Base-by-base conservation (phyloP, 495 filamentous ascomycete species). In the Neurospora hispaniola region DNA sequence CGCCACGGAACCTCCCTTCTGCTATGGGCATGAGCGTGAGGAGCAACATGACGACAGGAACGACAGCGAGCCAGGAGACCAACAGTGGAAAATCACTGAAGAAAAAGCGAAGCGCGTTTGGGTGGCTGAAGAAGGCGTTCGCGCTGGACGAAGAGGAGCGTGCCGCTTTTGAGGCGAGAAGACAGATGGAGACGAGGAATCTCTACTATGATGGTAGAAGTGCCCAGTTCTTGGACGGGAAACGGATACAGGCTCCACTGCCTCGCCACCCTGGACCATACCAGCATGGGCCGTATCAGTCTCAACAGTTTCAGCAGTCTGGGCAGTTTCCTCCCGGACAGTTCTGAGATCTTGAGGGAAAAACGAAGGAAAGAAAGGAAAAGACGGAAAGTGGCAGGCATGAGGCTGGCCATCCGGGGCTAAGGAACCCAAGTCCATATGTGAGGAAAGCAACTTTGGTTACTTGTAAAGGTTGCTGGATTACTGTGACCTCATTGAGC, bases 91-190 rank as follows among this genome's bases (percentile, higher is more conserved):
- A 81, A 74, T 80, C 81, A 44, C 68, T 87, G 40, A 88, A 88
- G 76, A 88, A 88, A 82, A 88, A 88, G 80, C 80, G 85, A 38
- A 88, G 87, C 77, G 86, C 85, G 9, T 88, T 88, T 71, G 86
- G 86, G 18, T 88, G 87, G 87, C 77, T 88, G 35, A 88, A 87
- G 77, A 88, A 88, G 79, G 86, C 86, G 23, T 88, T 88, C 42
- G 81, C 83, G 4, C 78, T 88, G 39, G 86, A 87, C 68, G 87
- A 88, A 16, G 87, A 88, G 75, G 87, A 88, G 74, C 82, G 83
- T 20, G 80, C 81, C 12, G 82, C 83, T 46, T 88, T 88, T 66
- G 86, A 87, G 71, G 79, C 81, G 43, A 81, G 80, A 73, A 83
- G 79, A 75, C 78, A 76, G 31, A 79, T 82, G 71, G 79, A 83